Conservation (phyloP, 2,329 filamentous ascomycete genomes). For the Claviceps africana region DNA sequence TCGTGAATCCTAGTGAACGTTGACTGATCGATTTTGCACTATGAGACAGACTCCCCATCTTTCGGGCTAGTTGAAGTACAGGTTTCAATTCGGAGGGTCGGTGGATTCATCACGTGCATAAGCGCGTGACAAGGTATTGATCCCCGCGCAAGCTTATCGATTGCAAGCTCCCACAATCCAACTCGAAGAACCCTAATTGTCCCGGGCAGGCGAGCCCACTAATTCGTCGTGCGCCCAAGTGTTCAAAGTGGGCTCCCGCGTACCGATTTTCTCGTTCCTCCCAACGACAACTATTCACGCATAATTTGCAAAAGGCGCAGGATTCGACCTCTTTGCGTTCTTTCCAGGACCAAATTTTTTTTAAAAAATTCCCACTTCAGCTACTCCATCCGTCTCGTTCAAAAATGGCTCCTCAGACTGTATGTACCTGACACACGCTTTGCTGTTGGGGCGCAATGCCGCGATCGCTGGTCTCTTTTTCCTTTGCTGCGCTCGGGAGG, state of each 20-base stretch:
- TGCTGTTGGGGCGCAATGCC: conserved; percentile 58
- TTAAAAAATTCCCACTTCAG: conserved; percentile 12
- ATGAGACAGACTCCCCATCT: too few relatives aligned
- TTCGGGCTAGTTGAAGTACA: too few relatives aligned
- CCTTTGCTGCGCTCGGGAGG: neutral
- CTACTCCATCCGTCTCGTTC: conserved; percentile 9
- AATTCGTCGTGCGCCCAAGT: neutral
- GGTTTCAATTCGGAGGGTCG: too few relatives aligned
- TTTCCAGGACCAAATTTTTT: conserved; percentile 13
- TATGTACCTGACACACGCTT: conserved; percentile 78
- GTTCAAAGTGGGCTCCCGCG: neutral
- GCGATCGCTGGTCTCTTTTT: neutral
- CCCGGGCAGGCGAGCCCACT: conserved; percentile 2
- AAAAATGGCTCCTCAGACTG: conserved; percentile 74
- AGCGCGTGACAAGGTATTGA: neutral
- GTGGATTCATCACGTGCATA: neutral
- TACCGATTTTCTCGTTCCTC: conserved; percentile 1
- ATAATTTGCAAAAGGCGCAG: conserved; percentile 45
- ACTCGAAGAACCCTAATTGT: conserved; percentile 22
- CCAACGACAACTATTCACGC: conserved; percentile 6
- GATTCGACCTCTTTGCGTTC: conserved; percentile 60
- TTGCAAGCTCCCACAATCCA: conserved; percentile 5
- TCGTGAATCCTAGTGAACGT: neutral
- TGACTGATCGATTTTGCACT: too few relatives aligned
- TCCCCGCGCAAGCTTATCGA: neutral